Evolutionary conservation across 176 grass and related monocot species (phyloP).

Genomic region (Oryza officinalis): DNA sequence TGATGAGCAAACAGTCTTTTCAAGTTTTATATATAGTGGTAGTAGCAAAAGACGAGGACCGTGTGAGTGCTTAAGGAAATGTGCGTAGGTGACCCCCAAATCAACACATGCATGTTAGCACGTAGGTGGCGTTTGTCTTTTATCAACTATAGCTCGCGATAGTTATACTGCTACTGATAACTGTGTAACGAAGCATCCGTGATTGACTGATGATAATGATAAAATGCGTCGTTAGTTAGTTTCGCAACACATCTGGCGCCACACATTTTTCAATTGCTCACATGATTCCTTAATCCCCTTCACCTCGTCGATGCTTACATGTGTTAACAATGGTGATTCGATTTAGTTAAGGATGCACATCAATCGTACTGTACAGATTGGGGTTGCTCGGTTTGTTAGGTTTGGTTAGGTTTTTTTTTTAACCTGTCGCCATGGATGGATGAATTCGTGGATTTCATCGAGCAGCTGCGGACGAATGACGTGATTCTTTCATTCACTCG

Average conservation of each 20-base stretch:
- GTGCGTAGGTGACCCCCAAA: background rate
- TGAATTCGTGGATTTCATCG: background rate
- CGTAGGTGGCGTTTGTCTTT: background rate
- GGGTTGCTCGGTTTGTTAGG: background rate
- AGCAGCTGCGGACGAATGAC: background rate
- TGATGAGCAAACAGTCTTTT: background rate
- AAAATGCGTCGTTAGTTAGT: background rate
- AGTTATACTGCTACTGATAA: background rate
- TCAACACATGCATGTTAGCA: background rate
- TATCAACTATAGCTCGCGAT: background rate
- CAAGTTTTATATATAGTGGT: background rate
- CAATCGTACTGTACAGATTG: background rate
- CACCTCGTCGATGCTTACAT: background rate
- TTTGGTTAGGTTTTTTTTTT: background rate
- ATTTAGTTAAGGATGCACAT: background rate
- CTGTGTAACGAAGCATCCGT: background rate
- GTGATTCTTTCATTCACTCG: no score
- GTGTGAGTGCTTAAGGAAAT: background rate
- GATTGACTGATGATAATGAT: background rate
- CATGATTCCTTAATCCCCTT: background rate
- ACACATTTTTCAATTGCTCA: background rate
- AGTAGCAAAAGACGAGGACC: background rate
- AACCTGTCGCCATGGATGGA: background rate
- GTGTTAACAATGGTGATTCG: background rate
- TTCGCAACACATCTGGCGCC: conserved; percentile 27